phyloP scores from a whole-genome alignment of 148 eudicot species.

The Dysphania ambrosioides region DNA sequence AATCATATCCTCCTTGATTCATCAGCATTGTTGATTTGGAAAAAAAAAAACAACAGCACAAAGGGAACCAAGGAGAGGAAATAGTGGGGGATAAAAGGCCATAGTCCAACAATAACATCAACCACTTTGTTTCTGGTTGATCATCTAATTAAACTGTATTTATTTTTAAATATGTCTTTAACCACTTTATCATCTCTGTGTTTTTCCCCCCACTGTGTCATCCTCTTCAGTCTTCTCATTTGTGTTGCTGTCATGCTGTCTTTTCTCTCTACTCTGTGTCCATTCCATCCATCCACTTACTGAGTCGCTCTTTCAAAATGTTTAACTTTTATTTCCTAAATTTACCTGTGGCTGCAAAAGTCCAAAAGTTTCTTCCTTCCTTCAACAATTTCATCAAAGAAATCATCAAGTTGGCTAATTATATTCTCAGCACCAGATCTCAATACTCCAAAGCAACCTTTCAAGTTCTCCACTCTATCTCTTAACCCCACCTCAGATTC shows the following conservation, averaged over 20 bases:
- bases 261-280: neutral
- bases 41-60: neutral
- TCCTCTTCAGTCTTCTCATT: conserved; percentile 10
- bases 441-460: conserved; percentile 50
- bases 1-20: conserved; percentile 19
- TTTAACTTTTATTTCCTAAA: too few species aligned
- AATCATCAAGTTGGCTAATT: conserved; percentile 65
- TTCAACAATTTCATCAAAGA: conserved; percentile 80
- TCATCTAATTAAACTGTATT: neutral
- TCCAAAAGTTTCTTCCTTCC: conserved; percentile 68
- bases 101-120: conserved; percentile 10
- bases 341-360: conserved; percentile 66
- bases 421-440: conserved; percentile 56
- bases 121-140: neutral
- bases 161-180: too few species aligned
- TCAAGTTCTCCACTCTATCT: conserved; percentile 52
- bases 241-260: too few species aligned
- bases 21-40: conserved; percentile 15
- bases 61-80: conserved; percentile 5
- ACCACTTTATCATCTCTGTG: too few species aligned
- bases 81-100: conserved; percentile 3
- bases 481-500: conserved; percentile 44
- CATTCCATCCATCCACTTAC: too few species aligned
- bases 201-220: too few species aligned
- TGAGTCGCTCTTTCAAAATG: too few species aligned